Evolutionary conservation across 176 grass and related monocot species (phyloP).

Genomic region (Bolboschoenus planiculmis): DNA sequence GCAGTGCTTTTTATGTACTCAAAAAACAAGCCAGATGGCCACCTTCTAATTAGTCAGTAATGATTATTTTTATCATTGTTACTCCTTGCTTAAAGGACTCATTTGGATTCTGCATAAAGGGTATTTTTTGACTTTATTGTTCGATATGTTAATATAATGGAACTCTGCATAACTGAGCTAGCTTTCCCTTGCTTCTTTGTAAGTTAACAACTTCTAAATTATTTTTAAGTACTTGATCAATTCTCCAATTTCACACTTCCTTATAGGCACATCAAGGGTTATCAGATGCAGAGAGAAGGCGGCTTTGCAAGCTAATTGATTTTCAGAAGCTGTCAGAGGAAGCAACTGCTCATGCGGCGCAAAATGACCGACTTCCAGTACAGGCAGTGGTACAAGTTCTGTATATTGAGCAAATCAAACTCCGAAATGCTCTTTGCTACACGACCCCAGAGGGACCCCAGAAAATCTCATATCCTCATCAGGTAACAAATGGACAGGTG

Average conservation of each 20-base stretch:
- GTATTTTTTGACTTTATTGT: not conserved
- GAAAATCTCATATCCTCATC: slow-evolving; percentile 11
- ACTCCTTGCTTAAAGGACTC: not conserved
- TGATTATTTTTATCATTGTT: not conserved
- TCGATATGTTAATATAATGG: not conserved
- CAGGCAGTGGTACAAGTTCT: slow-evolving; percentile 63
- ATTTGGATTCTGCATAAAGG: not conserved
- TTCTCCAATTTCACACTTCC: not conserved
- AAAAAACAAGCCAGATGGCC: not conserved
- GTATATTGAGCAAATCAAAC: slow-evolving; percentile 64
- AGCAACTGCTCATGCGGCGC: slow-evolving; percentile 50
- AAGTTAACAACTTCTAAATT: not conserved
- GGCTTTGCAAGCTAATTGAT: slow-evolving; percentile 49
- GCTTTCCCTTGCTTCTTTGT: not conserved
- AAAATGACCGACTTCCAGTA: slow-evolving; percentile 57
- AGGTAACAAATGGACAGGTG: not conserved
- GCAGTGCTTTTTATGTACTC: not conserved
- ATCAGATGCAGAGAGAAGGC: slow-evolving; percentile 42
- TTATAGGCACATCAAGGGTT: slow-evolving; percentile 47
- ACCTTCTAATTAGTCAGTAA: not conserved
- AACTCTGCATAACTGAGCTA: not conserved
- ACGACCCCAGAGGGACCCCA: slow-evolving; percentile 27
- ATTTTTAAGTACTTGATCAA: not conserved
- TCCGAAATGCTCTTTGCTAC: slow-evolving; percentile 34
- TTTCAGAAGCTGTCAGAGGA: slow-evolving; percentile 73